phyloP scores from a whole-genome alignment of 2,329 filamentous ascomycete species.

The Bipolaris victoriae region DNA sequence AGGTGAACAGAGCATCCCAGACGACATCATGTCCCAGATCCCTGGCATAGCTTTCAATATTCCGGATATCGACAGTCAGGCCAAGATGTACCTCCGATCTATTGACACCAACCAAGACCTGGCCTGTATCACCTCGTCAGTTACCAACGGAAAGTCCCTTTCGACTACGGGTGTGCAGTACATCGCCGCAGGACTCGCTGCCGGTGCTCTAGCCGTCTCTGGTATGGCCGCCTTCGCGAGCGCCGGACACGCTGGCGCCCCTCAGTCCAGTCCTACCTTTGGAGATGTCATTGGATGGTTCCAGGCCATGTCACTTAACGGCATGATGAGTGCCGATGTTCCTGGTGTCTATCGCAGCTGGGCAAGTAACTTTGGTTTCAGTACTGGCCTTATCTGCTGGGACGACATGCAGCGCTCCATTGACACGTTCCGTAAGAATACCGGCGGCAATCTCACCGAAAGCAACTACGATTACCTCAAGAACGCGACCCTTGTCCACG shows the following conservation, averaged over 20 bases:
- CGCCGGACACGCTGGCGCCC: slow-evolving; percentile 58
- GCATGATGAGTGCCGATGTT: slow-evolving; percentile 91
- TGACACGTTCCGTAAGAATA: slow-evolving; percentile 78
- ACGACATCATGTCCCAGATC: slow-evolving; percentile 73
- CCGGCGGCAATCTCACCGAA: slow-evolving; percentile 85
- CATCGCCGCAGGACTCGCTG: slow-evolving; percentile 81
- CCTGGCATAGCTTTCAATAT: slow-evolving; percentile 88
- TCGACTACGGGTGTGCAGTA: slow-evolving; percentile 79
- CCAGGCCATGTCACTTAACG: slow-evolving; percentile 91
- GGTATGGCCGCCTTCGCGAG: slow-evolving; percentile 71
- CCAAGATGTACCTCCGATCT: slow-evolving; percentile 75
- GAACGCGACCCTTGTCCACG: slow-evolving; percentile 76
- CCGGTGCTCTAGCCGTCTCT: slow-evolving; percentile 76
- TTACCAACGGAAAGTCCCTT: slow-evolving; percentile 87
- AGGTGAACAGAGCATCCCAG: slow-evolving; percentile 74
- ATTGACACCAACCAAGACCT: slow-evolving; percentile 66
- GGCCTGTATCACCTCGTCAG: slow-evolving; percentile 80
- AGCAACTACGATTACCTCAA: slow-evolving; percentile 76
- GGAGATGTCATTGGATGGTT: slow-evolving; percentile 87
- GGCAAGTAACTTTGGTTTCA: slow-evolving; percentile 91
- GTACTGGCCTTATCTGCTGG: slow-evolving; percentile 84
- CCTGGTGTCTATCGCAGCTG: slow-evolving; percentile 89
- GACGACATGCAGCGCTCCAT: slow-evolving; percentile 78
- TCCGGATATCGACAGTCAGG: slow-evolving; percentile 86
- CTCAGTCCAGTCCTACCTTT: slow-evolving; percentile 80